Evolutionary conservation across 2,329 filamentous ascomycete species (phyloP), one percentile per base, ranked within the genome.

Genomic region (Apiospora rasikravindrae): DNA sequence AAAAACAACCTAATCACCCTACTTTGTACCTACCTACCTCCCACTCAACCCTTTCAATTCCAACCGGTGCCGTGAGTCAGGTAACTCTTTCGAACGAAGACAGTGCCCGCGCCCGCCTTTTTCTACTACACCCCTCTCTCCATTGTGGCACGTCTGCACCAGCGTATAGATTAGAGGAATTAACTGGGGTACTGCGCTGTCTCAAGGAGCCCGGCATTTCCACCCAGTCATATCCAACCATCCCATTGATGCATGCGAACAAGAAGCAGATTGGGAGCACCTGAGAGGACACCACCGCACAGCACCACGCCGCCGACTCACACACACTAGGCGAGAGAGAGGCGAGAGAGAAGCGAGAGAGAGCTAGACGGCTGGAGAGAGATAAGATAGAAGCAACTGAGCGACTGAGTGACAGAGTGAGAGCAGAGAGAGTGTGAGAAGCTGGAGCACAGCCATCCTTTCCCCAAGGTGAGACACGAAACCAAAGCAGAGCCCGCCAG

Each of bases 381-480:
- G 42, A 68, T 33, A n/a, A 37, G 33, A 40, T 13, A 40, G 44
- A 37, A 68, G 33, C 33, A 37, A 68, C 24, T 7, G 42, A 68
- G 66, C 19, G 66, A 44, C 13, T 7, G 11, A 42, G 11, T 37
- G 33, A 37, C 33, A 22, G 19, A 22, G 22, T 49, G 45, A 45
- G 16, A 66, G 64, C 26, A 67, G 66, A 29, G 42, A 16, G 7
- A 49, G 67, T 33, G n/a, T 29, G 44, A 69, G 26, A 69, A 69
- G 44, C 26, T 29, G 47, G 67, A 69, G 67, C 67, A 69, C 67
- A 69, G 44, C 67, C 67, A 26, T 49, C 49, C 44, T 33, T 69
- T 69, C 45, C 44, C 57, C 57, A 37, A 69, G 67, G 67, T 49
- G 67, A 69, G 67, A 69, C 67, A 49, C 67, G 67, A 69, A 69